Conservation (phyloP, 768 basidiomycete species). For the Hemileccinum impolitum region DNA sequence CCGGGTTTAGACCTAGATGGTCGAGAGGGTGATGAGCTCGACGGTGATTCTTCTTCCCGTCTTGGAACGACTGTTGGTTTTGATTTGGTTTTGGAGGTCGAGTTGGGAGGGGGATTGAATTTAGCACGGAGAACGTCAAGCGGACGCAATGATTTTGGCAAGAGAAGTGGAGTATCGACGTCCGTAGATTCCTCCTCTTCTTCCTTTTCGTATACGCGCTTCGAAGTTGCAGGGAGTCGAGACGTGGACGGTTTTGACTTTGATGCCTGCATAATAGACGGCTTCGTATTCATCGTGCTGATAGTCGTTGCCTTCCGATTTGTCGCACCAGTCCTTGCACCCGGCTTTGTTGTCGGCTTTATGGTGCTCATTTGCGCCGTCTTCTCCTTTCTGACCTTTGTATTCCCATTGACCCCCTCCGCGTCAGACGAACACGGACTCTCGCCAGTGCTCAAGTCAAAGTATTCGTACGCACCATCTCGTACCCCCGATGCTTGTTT, state of each 20-base stretch:
- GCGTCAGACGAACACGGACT: slow-evolving; percentile 19
- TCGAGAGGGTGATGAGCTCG: slow-evolving; percentile 1
- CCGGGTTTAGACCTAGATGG: background rate
- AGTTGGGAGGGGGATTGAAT: background rate
- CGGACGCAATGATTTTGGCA: slow-evolving; percentile 22
- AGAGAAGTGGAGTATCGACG: background rate
- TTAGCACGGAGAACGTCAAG: slow-evolving; percentile 26
- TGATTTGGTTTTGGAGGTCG: background rate
- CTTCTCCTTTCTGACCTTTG: slow-evolving; percentile 8
- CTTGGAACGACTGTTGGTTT: background rate
- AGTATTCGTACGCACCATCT: slow-evolving; percentile 25
- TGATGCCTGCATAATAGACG: background rate
- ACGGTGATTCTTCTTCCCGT: slow-evolving; percentile 12
- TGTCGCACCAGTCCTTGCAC: background rate
- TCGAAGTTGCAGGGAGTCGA: background rate
- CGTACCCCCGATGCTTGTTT: slow-evolving; percentile 24
- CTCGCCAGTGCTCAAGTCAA: slow-evolving; percentile 24
- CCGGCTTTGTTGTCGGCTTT: background rate
- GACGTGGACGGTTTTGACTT: slow-evolving; percentile 4
- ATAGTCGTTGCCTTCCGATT: background rate
- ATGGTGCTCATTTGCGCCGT: background rate
- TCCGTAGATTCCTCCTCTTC: slow-evolving; percentile 8
- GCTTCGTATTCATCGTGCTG: slow-evolving; percentile 13
- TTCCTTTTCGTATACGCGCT: slow-evolving; percentile 9
- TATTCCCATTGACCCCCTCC: background rate